These are phyloP conservation scores for Gossypium gossypioides DNA, from an alignment of 441 rosid genomes.

Conservation along the genomic window DNA sequence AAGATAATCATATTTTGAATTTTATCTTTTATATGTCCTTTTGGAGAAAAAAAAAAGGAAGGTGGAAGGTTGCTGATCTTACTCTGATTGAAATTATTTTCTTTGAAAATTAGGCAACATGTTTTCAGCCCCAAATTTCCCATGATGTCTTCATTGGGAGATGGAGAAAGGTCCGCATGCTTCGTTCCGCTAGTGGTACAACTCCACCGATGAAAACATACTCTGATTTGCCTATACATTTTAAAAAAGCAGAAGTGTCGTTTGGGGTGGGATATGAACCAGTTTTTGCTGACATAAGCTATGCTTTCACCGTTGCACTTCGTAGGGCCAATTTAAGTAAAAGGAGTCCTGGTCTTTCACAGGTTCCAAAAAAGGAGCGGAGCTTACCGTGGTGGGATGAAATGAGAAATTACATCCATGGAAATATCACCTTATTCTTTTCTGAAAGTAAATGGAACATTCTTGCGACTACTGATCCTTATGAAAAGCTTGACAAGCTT, in stretches of 20 bases:
- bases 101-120: constrained; percentile 66
- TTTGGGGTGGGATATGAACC: constrained; percentile 99
- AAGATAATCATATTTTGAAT: background rate
- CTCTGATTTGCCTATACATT: constrained; percentile 66
- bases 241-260: constrained; percentile 69
- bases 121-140: constrained; percentile 87
- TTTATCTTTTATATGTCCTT: background rate
- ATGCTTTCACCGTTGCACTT: constrained; percentile 95
- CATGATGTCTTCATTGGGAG: constrained; percentile 90
- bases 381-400: constrained; percentile 99
- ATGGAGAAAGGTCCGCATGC: constrained; percentile 93
- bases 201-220: constrained; percentile 94
- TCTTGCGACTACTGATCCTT: constrained; percentile 94
- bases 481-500: constrained; percentile 87
- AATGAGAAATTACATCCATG: constrained; percentile 88
- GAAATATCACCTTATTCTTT: constrained; percentile 57
- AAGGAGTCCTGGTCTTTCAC: constrained; percentile 50
- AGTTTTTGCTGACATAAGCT: constrained; percentile 82
- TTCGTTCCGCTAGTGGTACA: constrained; percentile 94
- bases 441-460: constrained; percentile 63
- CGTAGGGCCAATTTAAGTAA: constrained; percentile 91
- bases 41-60: background rate
- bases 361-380: constrained; percentile 72
- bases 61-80: background rate
- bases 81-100: constrained; percentile 18